Evolutionary conservation across 495 filamentous ascomycete genomes (phyloP), one percentile per base, ranked within the genome.

Genomic region (Penicillium mononematosum): DNA sequence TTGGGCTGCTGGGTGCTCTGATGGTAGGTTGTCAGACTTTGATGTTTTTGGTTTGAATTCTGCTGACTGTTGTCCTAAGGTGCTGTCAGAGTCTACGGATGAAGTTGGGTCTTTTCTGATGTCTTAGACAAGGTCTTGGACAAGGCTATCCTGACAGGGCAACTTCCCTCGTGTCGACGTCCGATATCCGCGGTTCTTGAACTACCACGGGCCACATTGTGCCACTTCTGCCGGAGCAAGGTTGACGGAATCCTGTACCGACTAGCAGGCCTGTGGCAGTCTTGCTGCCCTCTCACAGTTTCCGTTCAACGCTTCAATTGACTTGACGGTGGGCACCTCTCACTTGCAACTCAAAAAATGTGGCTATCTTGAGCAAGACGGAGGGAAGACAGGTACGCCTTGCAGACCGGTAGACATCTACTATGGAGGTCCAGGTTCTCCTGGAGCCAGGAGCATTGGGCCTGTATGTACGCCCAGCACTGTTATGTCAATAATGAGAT

Each of bases 1-100:
- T 58, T 86, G 83, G 83, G 82, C 77, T 16, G 83, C 80, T 60
- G 84, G 79, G n/a, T 84, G 83, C 55, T 79, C 75, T 2, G 80
- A 87, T 75, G 83, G 82, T 80, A 69, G 64, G 75, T 59, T 25
- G 6, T 25, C 24, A 25, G 47, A 45, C 17, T 38, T n/a, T 46
- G 2, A 11, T 34, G 11, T 34, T 24, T 53, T 14, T 43, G 10
- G 50, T 41, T 20, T 12, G 25, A 9, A 32, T 29, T 32, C 38
- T 43, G 20, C 38, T 60, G 38, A 60, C 48, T 39, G 12, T 42
- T 29, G 22, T 22, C 22, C 9, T 22, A 31, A 69, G 66, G 66
- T 42, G 59, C 64, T 20, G 64, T 67, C 29, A 60, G 66, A 20
- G 64, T 69, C 16, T 67, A 65, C 58, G 66, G 66, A 17, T 69